These are phyloP conservation scores for Cymbopogon citratus DNA, from an alignment of 176 grass and related monocot genomes.

Conservation along the genomic window DNA sequence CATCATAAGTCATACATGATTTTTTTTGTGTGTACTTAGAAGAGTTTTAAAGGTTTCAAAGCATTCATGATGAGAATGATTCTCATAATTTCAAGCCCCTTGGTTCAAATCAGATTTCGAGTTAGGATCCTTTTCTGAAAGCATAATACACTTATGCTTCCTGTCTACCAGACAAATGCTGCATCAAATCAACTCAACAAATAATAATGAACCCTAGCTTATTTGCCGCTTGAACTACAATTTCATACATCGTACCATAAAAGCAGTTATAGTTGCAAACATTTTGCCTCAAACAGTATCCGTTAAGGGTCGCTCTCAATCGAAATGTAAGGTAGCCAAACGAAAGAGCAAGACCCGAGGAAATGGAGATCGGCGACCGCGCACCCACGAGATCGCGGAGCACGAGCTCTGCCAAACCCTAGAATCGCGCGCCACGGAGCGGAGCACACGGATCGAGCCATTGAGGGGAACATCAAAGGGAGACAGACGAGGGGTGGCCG, in stretches of 20 bases:
- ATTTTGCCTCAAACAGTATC: background rate
- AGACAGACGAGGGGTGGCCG: background rate
- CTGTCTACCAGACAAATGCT: background rate
- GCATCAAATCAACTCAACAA: background rate
- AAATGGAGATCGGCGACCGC: constrained; percentile 20
- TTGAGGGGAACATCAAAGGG: background rate
- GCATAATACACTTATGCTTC: background rate
- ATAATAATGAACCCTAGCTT: background rate
- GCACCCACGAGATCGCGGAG: constrained; percentile 1
- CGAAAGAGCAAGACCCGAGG: background rate
- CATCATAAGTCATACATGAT: background rate
- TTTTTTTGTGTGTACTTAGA: background rate
- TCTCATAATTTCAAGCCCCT: background rate
- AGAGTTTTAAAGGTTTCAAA: background rate
- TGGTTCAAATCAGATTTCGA: background rate
- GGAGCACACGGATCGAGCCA: background rate
- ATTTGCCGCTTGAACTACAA: background rate
- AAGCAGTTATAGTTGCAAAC: background rate
- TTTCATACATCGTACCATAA: background rate
- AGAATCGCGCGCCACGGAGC: background rate
- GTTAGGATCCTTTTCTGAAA: background rate
- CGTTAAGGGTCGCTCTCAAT: background rate
- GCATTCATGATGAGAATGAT: background rate
- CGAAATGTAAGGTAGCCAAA: background rate
- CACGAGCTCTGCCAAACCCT: background rate